phyloP scores from a whole-genome alignment of 345 rosid species.

The Syzygium grande region DNA sequence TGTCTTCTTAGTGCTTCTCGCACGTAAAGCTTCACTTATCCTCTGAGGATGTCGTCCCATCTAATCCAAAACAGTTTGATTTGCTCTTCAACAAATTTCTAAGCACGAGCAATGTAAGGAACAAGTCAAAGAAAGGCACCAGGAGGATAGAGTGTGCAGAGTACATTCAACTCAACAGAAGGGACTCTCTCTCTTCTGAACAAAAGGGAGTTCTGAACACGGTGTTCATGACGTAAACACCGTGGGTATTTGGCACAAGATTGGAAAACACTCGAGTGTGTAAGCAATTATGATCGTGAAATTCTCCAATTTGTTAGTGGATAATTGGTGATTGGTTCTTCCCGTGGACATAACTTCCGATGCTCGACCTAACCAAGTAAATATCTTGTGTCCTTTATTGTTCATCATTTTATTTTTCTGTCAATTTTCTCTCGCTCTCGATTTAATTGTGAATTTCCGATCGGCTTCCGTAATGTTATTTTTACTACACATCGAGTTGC shows the following conservation, averaged over 20 bases:
- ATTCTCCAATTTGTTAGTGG: too few species aligned
- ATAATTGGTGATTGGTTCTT: too few species aligned
- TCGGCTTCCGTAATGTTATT: neutral
- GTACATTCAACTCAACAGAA: neutral
- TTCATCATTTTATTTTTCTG: too few species aligned
- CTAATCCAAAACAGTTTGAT: neutral
- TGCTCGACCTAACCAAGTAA: fast-evolving
- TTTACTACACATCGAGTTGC: neutral
- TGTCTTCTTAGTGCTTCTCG: too few species aligned
- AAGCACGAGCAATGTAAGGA: neutral
- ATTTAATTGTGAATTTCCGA: neutral
- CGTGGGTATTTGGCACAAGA: neutral
- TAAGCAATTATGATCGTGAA: too few species aligned
- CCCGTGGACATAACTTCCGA: too few species aligned
- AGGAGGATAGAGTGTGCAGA: neutral
- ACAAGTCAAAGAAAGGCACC: neutral
- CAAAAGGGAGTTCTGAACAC: neutral
- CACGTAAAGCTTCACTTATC: neutral
- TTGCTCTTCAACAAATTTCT: neutral
- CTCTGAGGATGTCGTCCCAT: neutral
- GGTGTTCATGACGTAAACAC: neutral
- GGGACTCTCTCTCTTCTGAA: neutral
- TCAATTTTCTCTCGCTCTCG: neutral
- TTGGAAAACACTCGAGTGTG: neutral
- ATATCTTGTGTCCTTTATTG: too few species aligned